These are phyloP conservation scores for Wolfiporia cocos DNA, from an alignment of 1,284 basidiomycete genomes.

Conservation along the genomic window DNA sequence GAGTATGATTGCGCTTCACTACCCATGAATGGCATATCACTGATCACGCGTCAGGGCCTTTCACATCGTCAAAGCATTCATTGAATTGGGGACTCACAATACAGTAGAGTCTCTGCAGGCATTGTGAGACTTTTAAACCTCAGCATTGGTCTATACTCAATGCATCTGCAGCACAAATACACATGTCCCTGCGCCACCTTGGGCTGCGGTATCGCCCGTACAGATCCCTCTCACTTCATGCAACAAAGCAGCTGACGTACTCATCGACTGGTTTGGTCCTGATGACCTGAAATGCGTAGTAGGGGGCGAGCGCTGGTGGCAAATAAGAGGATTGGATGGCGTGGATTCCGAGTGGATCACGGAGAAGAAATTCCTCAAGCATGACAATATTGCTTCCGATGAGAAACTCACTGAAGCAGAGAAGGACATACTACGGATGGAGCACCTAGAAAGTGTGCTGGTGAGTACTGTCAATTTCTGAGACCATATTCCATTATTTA, in stretches of 20 bases:
- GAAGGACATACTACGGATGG: constrained; percentile 43
- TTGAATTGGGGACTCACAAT: constrained; percentile 52
- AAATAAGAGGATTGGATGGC: constrained; percentile 62
- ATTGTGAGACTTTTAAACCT: constrained; percentile 34
- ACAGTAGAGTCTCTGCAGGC: constrained; percentile 56
- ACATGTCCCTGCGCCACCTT: constrained; percentile 71
- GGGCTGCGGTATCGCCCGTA: constrained; percentile 70
- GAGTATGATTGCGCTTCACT: constrained; percentile 31
- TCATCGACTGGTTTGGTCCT: constrained; percentile 74
- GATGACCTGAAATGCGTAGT: constrained; percentile 67
- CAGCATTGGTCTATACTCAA: background rate
- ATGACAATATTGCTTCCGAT: constrained; percentile 17
- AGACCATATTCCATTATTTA: background rate
- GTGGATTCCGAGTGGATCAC: constrained; percentile 81
- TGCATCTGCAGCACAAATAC: constrained; percentile 57
- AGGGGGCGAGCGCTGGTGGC: constrained; percentile 85
- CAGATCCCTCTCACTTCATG: constrained; percentile 58
- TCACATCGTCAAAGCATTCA: constrained; percentile 63
- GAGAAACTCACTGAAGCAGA: constrained; percentile 34
- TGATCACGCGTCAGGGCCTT: constrained; percentile 38
- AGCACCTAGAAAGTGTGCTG: constrained; percentile 50
- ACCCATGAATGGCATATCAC: background rate
- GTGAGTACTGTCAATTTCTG: constrained; percentile 23
- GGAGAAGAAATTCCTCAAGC: constrained; percentile 40
- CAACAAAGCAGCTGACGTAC: constrained; percentile 63